Evolutionary conservation across 495 filamentous ascomycete genomes (phyloP).

Genomic region (Chaetomium tenue): DNA sequence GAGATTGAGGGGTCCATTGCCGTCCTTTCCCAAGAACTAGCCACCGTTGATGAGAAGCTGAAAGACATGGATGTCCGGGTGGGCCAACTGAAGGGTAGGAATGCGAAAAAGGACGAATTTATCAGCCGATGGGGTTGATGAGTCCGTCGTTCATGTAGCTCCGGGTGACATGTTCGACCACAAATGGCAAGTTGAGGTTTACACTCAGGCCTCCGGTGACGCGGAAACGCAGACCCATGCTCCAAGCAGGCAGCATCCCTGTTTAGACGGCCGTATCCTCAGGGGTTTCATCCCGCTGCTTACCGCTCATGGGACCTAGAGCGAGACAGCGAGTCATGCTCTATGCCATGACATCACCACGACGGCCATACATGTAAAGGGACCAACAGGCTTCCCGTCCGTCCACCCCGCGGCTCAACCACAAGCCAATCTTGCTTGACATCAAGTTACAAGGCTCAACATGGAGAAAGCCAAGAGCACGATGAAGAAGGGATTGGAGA

Average conservation of each 20-base stretch:
- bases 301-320: not conserved
- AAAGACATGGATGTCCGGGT: conserved; percentile 31
- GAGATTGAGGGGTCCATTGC: conserved; percentile 41
- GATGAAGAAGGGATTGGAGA: conserved; percentile 21
- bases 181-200: too few species aligned
- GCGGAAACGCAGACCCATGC: too few species aligned
- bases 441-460: not conserved
- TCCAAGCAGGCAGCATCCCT: too few species aligned
- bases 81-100: conserved; percentile 33
- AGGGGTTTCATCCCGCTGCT: not conserved
- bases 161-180: not conserved
- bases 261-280: too few species aligned
- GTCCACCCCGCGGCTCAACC: not conserved
- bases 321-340: not conserved
- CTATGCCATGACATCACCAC: not conserved
- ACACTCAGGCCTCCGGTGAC: too few species aligned
- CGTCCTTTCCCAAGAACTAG: conserved; percentile 40
- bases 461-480: conserved; percentile 22
- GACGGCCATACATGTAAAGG: too few species aligned
- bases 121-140: conserved; percentile 41
- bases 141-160: not conserved
- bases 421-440: not conserved
- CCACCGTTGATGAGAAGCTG: conserved; percentile 31
- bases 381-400: not conserved
- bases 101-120: conserved; percentile 42